phyloP scores from a whole-genome alignment of 2,329 filamentous ascomycete genomes.

The Fusarium sublunatum region DNA sequence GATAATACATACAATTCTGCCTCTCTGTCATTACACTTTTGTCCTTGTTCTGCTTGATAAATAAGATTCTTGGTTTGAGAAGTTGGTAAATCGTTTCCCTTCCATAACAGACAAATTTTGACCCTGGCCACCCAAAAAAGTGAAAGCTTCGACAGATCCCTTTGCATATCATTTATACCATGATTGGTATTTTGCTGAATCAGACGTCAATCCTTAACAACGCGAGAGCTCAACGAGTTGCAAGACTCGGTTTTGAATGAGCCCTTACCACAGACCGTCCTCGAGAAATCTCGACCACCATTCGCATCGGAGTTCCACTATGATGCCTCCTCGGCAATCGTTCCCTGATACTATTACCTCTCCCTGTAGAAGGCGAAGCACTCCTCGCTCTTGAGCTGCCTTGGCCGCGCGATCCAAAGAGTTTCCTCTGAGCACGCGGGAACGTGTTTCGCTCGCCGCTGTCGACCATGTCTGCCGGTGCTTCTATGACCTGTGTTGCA shows the following conservation, averaged over 20 bases:
- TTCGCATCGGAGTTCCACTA: neutral
- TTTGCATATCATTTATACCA: neutral
- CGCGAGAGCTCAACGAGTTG: neutral
- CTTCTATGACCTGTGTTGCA: constrained; percentile 46
- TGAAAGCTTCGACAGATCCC: neutral
- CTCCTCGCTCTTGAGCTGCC: constrained; percentile 12
- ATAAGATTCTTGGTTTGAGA: neutral
- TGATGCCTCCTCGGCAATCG: constrained; percentile 8
- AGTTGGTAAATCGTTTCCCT: neutral
- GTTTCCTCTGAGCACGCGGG: constrained; percentile 10
- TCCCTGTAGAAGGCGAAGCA: constrained; percentile 11
- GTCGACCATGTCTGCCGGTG: constrained; percentile 35
- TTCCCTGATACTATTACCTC: neutral
- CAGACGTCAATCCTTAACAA: neutral
- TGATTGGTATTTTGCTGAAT: neutral
- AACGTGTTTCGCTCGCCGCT: constrained; percentile 4
- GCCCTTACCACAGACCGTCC: neutral
- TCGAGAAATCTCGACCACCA: neutral
- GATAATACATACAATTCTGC: constrained; percentile 1
- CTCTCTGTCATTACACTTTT: neutral
- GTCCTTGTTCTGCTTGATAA: neutral
- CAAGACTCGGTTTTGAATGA: neutral
- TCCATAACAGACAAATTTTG: neutral
- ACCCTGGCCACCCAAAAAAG: constrained; percentile 15
- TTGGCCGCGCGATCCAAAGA: neutral